Percentiles rank a stretch among this genome's conserved stretches.
Evolutionary conservation across 2,329 filamentous ascomycete species (phyloP).

Genomic region (Trichoderma harzianum): DNA sequence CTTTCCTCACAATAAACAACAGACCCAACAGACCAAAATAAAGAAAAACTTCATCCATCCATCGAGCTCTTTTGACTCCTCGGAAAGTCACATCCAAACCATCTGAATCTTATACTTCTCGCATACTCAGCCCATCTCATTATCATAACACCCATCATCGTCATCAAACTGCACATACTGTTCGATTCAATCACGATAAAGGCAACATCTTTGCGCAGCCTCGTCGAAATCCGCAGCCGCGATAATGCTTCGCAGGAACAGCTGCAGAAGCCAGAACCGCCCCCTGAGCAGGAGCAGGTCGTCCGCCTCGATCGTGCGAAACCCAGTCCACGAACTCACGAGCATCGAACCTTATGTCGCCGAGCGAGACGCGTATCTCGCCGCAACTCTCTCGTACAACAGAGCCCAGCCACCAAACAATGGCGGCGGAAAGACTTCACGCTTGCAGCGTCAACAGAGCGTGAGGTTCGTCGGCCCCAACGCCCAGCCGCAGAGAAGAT

Average conservation of each 20-base stretch:
- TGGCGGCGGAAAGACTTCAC: constrained; percentile 22
- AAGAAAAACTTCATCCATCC: background rate
- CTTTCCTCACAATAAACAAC: background rate
- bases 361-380: constrained; percentile 58
- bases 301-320: constrained; percentile 41
- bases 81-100: background rate
- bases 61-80: background rate
- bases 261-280: constrained; percentile 41
- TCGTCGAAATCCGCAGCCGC: background rate
- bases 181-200: background rate
- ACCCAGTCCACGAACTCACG: constrained; percentile 42
- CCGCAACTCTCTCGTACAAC: constrained; percentile 58
- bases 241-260: constrained; percentile 50
- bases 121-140: background rate
- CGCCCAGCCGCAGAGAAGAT: constrained; percentile 27
- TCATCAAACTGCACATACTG: background rate
- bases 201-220: background rate
- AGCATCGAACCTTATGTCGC: constrained; percentile 48
- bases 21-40: background rate
- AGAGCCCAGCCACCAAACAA: constrained; percentile 48
- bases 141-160: background rate
- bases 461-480: constrained; percentile 50
- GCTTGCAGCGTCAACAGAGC: constrained; percentile 48
- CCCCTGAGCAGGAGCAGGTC: constrained; percentile 52
- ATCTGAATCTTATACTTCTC: background rate